Base-by-base conservation (phyloP, 2,329 filamentous ascomycete genomes). In the Monosporascus sp. region DNA sequence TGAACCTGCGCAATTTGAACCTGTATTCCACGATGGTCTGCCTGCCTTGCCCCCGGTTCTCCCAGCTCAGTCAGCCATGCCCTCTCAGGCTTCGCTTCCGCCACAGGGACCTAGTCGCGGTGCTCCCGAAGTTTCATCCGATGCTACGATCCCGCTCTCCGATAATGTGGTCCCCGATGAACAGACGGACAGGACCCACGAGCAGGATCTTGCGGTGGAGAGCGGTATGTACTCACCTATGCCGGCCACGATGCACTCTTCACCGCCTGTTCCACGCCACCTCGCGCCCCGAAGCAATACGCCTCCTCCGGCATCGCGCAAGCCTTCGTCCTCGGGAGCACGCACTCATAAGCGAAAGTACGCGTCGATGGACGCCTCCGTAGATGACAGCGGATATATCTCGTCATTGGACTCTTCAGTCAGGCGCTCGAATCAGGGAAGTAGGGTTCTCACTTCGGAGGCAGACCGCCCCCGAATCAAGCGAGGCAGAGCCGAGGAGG, bases 351-450 rank as follows among this genome's bases (percentile, higher is more conserved):
- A 89, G 72, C 86, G 88, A 60, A 93, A 90, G 69, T 83, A 88
- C 63, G 82, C 82, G 31, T 87, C 88, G 14, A 87, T 95, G 76
- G 90, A 89, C 50, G 62, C 62, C 18, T 60, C 64, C 15, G 45
- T 66, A 36, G 66, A 82, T 65, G 94, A 99, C 71, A 97, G 93
- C 67, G 94, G 94, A 41, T 99, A 97, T 71, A 96, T 96, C 68
- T 97, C 94, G 1, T 97, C 92, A 0, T 80, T 97, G 18, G 92
- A 97, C 62, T 97, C 94, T 3, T 97, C 94, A 0, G 90, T 81
- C 15, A 81, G 90, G 68, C 83, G 93, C 54, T 85, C 88, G 48
- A 84, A 86, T 58, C 81, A 83, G 59, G 77, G 82, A 55, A 75
- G 75, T 17, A 77, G 83, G 53, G 77, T 89, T 18, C 78, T 90